These are phyloP conservation scores for Lentinus brumalis DNA, from an alignment of 768 basidiomycete genomes.

Conservation along the genomic window DNA sequence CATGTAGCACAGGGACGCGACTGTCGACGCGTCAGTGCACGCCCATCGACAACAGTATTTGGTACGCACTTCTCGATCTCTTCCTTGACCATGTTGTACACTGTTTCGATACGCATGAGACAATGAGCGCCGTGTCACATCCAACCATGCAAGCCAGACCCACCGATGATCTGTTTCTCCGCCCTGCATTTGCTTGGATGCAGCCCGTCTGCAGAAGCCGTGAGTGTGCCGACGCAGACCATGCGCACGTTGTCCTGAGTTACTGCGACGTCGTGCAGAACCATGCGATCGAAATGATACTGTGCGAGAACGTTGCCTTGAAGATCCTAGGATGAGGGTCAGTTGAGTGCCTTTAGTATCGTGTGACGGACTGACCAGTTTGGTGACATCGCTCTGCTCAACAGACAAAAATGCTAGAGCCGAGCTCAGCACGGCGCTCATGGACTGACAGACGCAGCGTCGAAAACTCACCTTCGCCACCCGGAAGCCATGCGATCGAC, in stretches of 20 bases:
- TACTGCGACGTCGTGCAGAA: slow-evolving; percentile 69
- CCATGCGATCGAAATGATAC: slow-evolving; percentile 62
- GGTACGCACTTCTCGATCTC: slow-evolving; percentile 63
- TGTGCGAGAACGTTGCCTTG: slow-evolving; percentile 58
- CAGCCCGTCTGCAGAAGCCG: slow-evolving; percentile 61
- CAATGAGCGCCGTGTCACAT: neutral
- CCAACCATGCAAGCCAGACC: slow-evolving; percentile 18
- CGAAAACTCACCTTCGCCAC: slow-evolving; percentile 49
- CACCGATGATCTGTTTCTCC: slow-evolving; percentile 77
- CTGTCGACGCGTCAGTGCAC: slow-evolving; percentile 35
- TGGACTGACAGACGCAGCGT: neutral
- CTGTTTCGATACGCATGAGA: slow-evolving; percentile 34
- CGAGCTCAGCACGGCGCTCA: neutral
- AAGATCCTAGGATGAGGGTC: slow-evolving; percentile 46
- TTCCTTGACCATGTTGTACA: slow-evolving; percentile 66
- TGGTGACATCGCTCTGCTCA: slow-evolving; percentile 61
- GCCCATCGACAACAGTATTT: neutral
- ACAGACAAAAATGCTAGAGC: slow-evolving; percentile 67
- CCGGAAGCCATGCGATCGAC: slow-evolving; percentile 69
- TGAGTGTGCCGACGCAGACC: slow-evolving; percentile 67
- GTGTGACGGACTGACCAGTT: slow-evolving; percentile 46
- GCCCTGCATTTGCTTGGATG: slow-evolving; percentile 69
- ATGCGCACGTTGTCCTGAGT: slow-evolving; percentile 67
- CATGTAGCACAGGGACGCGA: slow-evolving; percentile 71
- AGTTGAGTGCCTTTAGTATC: neutral